These are phyloP conservation scores for Auricularia sp. DNA, from an alignment of 768 basidiomycete species.

Conservation along the genomic window DNA sequence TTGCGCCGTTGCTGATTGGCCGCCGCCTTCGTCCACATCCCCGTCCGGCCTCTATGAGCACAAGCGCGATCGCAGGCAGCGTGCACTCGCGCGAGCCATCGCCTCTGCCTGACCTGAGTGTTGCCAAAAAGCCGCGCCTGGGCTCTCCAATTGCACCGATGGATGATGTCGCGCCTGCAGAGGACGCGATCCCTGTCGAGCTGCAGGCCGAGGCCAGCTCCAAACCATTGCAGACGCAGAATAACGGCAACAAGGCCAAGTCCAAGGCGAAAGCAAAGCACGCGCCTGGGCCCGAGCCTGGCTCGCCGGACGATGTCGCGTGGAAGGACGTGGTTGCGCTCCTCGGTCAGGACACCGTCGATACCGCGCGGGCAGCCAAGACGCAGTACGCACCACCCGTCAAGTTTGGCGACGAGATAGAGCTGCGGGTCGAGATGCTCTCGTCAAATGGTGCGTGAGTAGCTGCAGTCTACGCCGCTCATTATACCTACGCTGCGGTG, in stretches of 20 bases:
- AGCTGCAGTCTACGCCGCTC: not conserved
- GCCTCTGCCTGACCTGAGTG: not conserved
- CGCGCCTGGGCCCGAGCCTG: slow-evolving; percentile 42
- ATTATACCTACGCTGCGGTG: not conserved
- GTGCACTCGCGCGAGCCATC: not conserved
- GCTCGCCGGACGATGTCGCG: slow-evolving; percentile 65
- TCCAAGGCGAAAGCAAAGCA: slow-evolving; percentile 26
- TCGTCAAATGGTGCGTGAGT: slow-evolving; percentile 48
- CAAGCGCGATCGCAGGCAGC: not conserved
- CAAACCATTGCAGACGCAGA: not conserved
- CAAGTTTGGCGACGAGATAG: slow-evolving; percentile 47
- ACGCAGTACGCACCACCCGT: slow-evolving; percentile 53
- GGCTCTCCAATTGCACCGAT: not conserved
- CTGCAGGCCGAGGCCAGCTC: not conserved
- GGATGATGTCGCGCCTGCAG: not conserved
- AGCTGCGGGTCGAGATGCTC: slow-evolving; percentile 53
- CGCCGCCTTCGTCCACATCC: no score
- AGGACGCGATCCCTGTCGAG: not conserved
- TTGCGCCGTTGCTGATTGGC: no score
- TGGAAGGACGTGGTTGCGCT: slow-evolving; percentile 59
- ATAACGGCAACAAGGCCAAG: slow-evolving; percentile 10
- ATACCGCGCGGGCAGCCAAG: slow-evolving; percentile 36
- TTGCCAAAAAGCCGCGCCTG: not conserved
- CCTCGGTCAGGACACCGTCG: slow-evolving; percentile 50
- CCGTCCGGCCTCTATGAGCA: not conserved